Evolutionary conservation across 2,329 filamentous ascomycete genomes (phyloP).

Genomic region (Decorospora gaudefroyi): DNA sequence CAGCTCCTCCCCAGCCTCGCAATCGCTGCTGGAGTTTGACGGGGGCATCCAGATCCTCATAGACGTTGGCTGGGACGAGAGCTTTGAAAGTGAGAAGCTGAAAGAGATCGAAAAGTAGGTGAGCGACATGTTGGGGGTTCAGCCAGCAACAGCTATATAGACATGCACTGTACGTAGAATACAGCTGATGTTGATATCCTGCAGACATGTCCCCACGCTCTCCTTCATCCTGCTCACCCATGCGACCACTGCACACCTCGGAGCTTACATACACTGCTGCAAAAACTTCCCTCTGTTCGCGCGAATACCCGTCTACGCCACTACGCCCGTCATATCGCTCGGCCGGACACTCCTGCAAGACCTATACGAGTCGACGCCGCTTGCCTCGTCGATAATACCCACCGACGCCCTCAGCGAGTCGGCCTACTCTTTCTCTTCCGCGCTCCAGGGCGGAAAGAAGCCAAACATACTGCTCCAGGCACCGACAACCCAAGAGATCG

Average conservation of each 20-base stretch:
- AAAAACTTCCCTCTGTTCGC: constrained; percentile 92
- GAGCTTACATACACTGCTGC: constrained; percentile 94
- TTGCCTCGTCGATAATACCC: constrained; percentile 84
- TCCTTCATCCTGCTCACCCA: constrained; percentile 95
- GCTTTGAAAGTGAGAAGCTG: constrained; percentile 80
- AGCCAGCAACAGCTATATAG: too few relatives aligned
- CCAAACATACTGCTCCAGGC: constrained; percentile 64
- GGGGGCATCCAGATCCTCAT: constrained; percentile 94
- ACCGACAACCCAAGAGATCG: constrained; percentile 85
- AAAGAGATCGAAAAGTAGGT: constrained; percentile 84
- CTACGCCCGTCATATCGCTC: constrained; percentile 87
- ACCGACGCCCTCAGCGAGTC: constrained; percentile 71
- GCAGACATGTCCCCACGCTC: constrained; percentile 83
- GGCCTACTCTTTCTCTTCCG: constrained; percentile 56
- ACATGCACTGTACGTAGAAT: constrained; percentile 9
- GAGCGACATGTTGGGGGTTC: constrained; percentile 1
- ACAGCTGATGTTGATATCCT: constrained; percentile 11
- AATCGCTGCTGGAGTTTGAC: constrained; percentile 95
- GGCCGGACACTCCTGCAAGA: constrained; percentile 90
- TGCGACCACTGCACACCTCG: constrained; percentile 86
- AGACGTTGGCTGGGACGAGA: constrained; percentile 94
- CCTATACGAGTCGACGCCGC: constrained; percentile 84
- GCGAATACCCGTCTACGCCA: constrained; percentile 92
- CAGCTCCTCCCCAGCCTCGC: constrained; percentile 81
- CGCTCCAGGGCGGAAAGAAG: constrained; percentile 52